Percentiles rank a stretch among this genome's conserved stretches.
These are phyloP conservation scores for Ceratocystis ficicola DNA, from an alignment of 2,329 filamentous ascomycete genomes.

Conservation along the genomic window DNA sequence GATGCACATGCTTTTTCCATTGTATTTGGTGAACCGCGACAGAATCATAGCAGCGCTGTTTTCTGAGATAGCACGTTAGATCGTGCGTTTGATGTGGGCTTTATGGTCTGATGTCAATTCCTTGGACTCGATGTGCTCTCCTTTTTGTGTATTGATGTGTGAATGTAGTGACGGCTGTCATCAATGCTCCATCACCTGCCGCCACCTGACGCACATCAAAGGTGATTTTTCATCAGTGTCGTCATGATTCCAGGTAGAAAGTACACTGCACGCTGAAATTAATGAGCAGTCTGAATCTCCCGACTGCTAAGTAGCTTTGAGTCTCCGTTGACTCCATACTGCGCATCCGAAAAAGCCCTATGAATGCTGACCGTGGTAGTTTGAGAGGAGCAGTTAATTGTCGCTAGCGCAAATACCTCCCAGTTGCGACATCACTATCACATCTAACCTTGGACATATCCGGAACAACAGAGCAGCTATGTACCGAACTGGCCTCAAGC, in stretches of 20 bases:
- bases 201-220: neutral
- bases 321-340: neutral
- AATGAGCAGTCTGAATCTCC: too few species aligned
- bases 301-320: neutral
- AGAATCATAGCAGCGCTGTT: too few species aligned
- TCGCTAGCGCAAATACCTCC: neutral
- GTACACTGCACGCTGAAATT: too few species aligned
- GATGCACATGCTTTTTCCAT: neutral
- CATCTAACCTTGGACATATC: neutral
- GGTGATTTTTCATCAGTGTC: neutral
- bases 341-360: neutral
- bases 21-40: too few species aligned
- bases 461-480: neutral
- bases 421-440: neutral
- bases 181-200: neutral
- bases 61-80: too few species aligned
- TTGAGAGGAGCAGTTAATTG: neutral
- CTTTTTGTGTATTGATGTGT: neutral
- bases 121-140: neutral
- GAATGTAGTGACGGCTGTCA: neutral
- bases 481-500: constrained; percentile 10
- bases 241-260: neutral
- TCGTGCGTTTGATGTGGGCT: too few species aligned
- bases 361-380: too few species aligned
- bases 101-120: too few species aligned